Base-by-base conservation (phyloP, 2,329 filamentous ascomycete species). In the Apiospora sp. region DNA sequence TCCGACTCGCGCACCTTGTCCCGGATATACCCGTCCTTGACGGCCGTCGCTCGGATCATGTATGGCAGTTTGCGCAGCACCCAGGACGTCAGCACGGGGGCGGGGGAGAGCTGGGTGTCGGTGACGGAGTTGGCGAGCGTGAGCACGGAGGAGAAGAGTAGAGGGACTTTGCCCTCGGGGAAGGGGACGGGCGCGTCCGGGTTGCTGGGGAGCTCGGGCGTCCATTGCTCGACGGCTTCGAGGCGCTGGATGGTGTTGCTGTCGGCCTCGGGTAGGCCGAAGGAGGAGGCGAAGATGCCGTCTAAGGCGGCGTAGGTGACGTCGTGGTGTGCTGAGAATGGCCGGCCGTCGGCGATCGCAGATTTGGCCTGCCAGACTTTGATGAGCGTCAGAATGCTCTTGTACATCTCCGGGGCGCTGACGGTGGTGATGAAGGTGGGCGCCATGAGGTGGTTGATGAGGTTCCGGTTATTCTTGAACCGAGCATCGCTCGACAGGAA, bases 111-210 rank as follows among this genome's bases (percentile, higher is more conserved):
- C 69, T 61, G 69, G 5, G 69, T 61, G 41, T 58, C 49, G 34
- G 43, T 71, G 37, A 71, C 69, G 13, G 69, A 61, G 51, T 64
- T 43, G 49, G 49, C 34, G 37, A 71, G 69, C 10, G 68, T 69
- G 19, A 69, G 68, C 16, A 69, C 69, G 34, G 69, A 58, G 5
- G 49, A 44, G 51, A 71, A 71, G 43, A 71, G 41, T 3, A 46
- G 14, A 19, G 54, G 69, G 7, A 71, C 24, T 3, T 37, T 77
- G 44, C 75, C 70, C 0, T 76, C 71, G 10, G 79, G 78, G 13
- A 80, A 70, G 8, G 61, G 30, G 37, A 80, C 72, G 8, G 78
- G 77, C 34, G 76, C 70, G 54, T 80, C 75, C 8, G 27, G 24
- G 34, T 73, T 48, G 13, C 46, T 22, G 4, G 73, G 34, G 1